Evolutionary conservation across 306 rosid species (phyloP).

Genomic region (Medicago arabica): DNA sequence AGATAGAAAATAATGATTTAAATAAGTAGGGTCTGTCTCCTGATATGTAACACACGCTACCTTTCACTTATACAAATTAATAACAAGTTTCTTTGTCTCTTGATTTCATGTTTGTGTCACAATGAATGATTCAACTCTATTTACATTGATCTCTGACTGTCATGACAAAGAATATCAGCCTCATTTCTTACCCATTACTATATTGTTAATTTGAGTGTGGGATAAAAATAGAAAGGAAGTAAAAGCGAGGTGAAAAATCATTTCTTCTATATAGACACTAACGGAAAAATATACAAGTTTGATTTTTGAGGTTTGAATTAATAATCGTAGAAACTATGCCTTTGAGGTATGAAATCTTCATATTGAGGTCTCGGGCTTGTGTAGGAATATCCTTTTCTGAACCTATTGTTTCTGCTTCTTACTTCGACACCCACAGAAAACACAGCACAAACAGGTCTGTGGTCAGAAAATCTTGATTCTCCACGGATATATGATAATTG

Average conservation of each 20-base stretch:
- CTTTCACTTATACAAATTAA: slow-evolving; percentile 17
- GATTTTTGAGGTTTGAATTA: slow-evolving; percentile 31
- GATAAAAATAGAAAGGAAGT: slow-evolving; percentile 24
- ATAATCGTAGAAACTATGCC: slow-evolving; percentile 79
- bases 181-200: slow-evolving; percentile 31
- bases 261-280: slow-evolving; percentile 40
- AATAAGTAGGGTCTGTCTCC: slow-evolving; percentile 15
- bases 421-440: slow-evolving; percentile 76
- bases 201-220: slow-evolving; percentile 33
- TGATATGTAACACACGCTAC: slow-evolving; percentile 19
- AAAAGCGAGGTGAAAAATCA: slow-evolving; percentile 18
- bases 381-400: slow-evolving; percentile 75
- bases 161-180: slow-evolving; percentile 1
- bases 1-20: neutral
- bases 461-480: slow-evolving; percentile 88
- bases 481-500: slow-evolving; percentile 75
- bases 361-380: slow-evolving; percentile 59
- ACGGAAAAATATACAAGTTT: slow-evolving; percentile 49
- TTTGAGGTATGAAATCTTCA: slow-evolving; percentile 74
- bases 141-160: slow-evolving; percentile 36
- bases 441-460: slow-evolving; percentile 79
- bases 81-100: neutral
- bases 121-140: slow-evolving; percentile 37
- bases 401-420: slow-evolving; percentile 59
- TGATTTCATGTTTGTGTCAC: slow-evolving; percentile 28